Percentiles rank a stretch among this genome's conserved stretches.
Evolutionary conservation across 2,329 filamentous ascomycete genomes (phyloP).

Genomic region (Fusarium euwallaceae): DNA sequence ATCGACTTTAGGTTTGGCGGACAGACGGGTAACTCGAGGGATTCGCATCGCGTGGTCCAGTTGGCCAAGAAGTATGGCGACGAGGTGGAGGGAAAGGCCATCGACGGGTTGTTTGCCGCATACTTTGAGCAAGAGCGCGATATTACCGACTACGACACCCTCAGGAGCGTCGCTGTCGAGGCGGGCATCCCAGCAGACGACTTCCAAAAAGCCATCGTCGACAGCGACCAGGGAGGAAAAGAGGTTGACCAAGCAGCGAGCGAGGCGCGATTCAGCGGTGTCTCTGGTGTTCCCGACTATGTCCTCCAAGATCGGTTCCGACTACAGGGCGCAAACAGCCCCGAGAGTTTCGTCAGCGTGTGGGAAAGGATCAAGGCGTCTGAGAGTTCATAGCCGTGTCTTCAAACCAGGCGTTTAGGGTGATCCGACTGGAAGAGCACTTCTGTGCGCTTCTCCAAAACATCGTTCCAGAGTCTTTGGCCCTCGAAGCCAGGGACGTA

Average conservation of each 20-base stretch:
- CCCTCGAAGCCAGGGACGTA: slow-evolving; percentile 57
- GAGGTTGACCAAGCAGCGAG: slow-evolving; percentile 51
- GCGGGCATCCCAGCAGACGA: slow-evolving; percentile 62
- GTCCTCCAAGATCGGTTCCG: slow-evolving; percentile 76
- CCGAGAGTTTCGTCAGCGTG: slow-evolving; percentile 72
- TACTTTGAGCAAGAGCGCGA: slow-evolving; percentile 61
- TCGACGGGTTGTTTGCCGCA: slow-evolving; percentile 57
- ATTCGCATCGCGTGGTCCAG: slow-evolving; percentile 76
- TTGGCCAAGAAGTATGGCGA: slow-evolving; percentile 63
- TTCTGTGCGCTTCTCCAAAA: slow-evolving; percentile 54
- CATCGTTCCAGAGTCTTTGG: slow-evolving; percentile 55
- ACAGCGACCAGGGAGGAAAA: slow-evolving; percentile 62
- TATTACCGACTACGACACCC: slow-evolving; percentile 56
- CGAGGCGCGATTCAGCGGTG: slow-evolving; percentile 47
- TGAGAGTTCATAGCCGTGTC: slow-evolving; percentile 29
- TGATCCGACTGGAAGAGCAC: slow-evolving; percentile 49
- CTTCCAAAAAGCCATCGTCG: slow-evolving; percentile 54
- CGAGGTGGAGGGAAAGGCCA: slow-evolving; percentile 69
- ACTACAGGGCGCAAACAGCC: slow-evolving; percentile 77
- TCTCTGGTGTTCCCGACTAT: slow-evolving; percentile 80
- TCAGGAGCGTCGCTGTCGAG: slow-evolving; percentile 50
- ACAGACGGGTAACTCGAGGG: slow-evolving; percentile 80
- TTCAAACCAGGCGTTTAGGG: slow-evolving; percentile 7
- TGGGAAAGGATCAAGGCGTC: slow-evolving; percentile 70
- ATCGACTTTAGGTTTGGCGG: slow-evolving; percentile 71